A percentile compares a stretch with the other conserved stretches of the same genome.
These are phyloP conservation scores for Aspergillus fructus DNA, from an alignment of 2,329 filamentous ascomycete genomes.

Conservation along the genomic window DNA sequence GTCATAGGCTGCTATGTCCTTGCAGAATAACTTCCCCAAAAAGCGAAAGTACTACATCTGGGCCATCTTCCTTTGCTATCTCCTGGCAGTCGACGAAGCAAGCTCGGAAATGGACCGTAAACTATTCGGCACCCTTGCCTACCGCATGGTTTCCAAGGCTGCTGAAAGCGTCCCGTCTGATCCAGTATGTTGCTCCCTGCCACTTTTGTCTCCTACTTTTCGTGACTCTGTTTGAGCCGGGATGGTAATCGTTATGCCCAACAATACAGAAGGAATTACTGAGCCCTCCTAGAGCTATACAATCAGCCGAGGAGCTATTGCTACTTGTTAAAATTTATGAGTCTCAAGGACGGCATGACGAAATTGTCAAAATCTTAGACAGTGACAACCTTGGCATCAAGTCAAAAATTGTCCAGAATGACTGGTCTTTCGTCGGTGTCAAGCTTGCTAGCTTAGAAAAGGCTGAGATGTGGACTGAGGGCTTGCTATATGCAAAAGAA, in stretches of 20 bases:
- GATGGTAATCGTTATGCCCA: conserved; percentile 18
- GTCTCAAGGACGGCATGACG: conserved; percentile 38
- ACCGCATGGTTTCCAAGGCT: conserved; percentile 50
- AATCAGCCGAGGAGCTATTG: conserved; percentile 47
- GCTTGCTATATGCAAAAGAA: conserved; percentile 34
- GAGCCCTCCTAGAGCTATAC: conserved; percentile 44
- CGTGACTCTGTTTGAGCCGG: conserved; percentile 15
- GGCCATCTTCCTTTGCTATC: conserved; percentile 48
- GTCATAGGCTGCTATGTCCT: conserved; percentile 48
- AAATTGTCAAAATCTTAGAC: conserved; percentile 44
- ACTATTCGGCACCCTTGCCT: conserved; percentile 51
- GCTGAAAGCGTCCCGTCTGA: conserved; percentile 44
- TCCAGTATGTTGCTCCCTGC: conserved; percentile 35
- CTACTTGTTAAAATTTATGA: conserved; percentile 47
- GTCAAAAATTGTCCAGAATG: conserved; percentile 45
- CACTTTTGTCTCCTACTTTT: not conserved
- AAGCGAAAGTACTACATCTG: conserved; percentile 50
- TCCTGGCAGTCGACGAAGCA: conserved; percentile 37
- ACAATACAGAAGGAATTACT: conserved; percentile 39
- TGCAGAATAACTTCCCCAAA: conserved; percentile 50
- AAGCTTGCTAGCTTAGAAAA: conserved; percentile 41
- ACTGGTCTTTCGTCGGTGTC: conserved; percentile 41
- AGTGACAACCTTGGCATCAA: conserved; percentile 42
- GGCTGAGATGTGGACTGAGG: conserved; percentile 40
- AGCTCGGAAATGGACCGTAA: conserved; percentile 44